A percentile compares a stretch with the other conserved stretches of the same genome.
Evolutionary conservation across 495 filamentous ascomycete species (phyloP).

Genomic region (Penicilliopsis zonata): DNA sequence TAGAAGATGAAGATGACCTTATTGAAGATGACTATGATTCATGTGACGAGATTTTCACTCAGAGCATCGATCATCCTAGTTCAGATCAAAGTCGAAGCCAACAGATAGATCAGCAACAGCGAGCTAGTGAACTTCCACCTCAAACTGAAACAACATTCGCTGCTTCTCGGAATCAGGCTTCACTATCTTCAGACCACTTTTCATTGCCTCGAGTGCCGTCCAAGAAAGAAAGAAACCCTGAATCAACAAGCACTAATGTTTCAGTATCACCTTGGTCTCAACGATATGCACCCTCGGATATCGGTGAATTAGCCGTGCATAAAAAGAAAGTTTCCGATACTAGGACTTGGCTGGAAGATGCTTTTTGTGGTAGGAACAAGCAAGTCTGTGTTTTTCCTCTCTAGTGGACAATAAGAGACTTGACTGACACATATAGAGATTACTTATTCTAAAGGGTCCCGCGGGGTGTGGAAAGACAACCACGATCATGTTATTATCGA

Average conservation of each 20-base stretch:
- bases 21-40: conserved; percentile 42
- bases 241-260: no score
- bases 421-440: conserved; percentile 38
- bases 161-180: conserved; percentile 5
- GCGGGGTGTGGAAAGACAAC: conserved; percentile 91
- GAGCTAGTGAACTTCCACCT: no score
- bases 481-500: conserved; percentile 63
- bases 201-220: conserved; percentile 6
- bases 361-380: conserved; percentile 44
- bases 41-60: conserved; percentile 30
- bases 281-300: conserved; percentile 54
- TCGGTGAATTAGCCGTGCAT: conserved; percentile 85
- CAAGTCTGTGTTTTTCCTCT: conserved; percentile 16
- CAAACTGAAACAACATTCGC: no score
- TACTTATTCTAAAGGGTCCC: conserved; percentile 81
- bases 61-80: conserved; percentile 7
- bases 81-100: neutral
- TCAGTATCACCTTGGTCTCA: conserved; percentile 97
- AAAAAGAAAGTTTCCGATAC: conserved; percentile 89
- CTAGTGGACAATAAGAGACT: conserved; percentile 7
- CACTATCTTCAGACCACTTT: conserved; percentile 14
- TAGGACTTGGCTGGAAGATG: conserved; percentile 63
- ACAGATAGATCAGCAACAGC: conserved; percentile 4
- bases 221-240: neutral
- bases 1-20: conserved; percentile 26